Conservation (phyloP, 2,329 filamentous ascomycete genomes). For the Fusarium setosum region DNA sequence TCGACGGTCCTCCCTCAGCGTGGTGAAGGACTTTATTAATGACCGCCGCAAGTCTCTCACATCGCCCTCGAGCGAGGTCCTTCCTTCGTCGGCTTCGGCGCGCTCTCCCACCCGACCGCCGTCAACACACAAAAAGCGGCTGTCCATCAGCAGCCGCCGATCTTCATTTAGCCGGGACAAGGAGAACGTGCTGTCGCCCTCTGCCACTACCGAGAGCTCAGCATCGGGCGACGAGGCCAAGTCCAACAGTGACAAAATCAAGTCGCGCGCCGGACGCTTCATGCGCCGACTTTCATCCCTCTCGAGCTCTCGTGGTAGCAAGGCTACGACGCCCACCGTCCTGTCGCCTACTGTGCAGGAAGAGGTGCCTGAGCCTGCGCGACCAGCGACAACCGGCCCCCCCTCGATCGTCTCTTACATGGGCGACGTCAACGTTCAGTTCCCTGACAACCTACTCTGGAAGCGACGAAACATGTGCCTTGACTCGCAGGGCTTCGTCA, state of each 20-base stretch:
- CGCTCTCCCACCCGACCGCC: conserved; percentile 61
- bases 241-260: conserved; percentile 57
- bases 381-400: conserved; percentile 46
- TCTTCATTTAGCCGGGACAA: conserved; percentile 63
- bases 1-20: conserved; percentile 68
- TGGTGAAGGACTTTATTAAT: conserved; percentile 71
- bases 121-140: conserved; percentile 61
- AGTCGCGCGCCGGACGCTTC: conserved; percentile 65
- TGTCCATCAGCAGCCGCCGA: conserved; percentile 72
- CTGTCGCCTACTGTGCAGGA: conserved; percentile 64
- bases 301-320: conserved; percentile 58
- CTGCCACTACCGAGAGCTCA: conserved; percentile 56
- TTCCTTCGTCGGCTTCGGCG: conserved; percentile 44
- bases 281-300: conserved; percentile 70
- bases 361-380: conserved; percentile 50
- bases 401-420: conserved; percentile 72
- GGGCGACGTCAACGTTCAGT: conserved; percentile 95
- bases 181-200: conserved; percentile 52
- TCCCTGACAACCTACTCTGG: conserved; percentile 96
- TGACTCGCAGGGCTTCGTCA: conserved; percentile 84
- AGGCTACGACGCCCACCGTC: conserved; percentile 54
- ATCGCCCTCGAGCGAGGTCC: conserved; percentile 57
- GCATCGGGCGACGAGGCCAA: conserved; percentile 61
- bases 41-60: conserved; percentile 66
- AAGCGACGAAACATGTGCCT: conserved; percentile 91